These are phyloP conservation scores for Podila epigama DNA, from an alignment of 192 early-diverging fungal genomes.

Conservation along the genomic window DNA sequence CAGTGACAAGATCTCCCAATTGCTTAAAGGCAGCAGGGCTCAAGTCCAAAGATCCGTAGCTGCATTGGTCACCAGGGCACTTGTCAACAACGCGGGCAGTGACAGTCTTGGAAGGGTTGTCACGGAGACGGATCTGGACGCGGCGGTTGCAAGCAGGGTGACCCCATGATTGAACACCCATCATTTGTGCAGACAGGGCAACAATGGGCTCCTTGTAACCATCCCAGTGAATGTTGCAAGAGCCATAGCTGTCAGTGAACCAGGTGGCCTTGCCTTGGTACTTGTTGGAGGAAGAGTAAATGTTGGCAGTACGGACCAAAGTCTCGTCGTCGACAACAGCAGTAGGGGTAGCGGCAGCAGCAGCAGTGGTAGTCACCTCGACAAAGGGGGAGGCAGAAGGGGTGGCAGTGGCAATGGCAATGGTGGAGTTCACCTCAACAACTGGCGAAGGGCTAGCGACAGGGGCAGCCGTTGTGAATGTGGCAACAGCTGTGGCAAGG, in stretches of 20 bases:
- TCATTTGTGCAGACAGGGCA: conserved; percentile 50
- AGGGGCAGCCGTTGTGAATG: not conserved
- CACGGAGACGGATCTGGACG: conserved; percentile 24
- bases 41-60: conserved; percentile 36
- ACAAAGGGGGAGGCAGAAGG: not conserved
- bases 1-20: conserved; percentile 31
- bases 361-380: not conserved
- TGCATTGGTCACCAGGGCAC: conserved; percentile 53
- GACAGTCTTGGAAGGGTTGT: conserved; percentile 29
- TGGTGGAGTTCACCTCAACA: not conserved
- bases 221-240: conserved; percentile 45
- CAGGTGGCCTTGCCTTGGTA: not conserved
- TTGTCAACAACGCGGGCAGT: conserved; percentile 52
- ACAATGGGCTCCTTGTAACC: conserved; percentile 36
- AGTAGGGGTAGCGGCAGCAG: not conserved
- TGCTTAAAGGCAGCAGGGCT: conserved; percentile 44
- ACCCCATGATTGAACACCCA: conserved; percentile 40
- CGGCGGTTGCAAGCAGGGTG: conserved; percentile 44
- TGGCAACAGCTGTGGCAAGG: not conserved
- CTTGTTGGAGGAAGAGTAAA: not conserved
- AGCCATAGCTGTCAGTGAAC: conserved; percentile 29
- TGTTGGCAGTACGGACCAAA: not conserved
- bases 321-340: not conserved
- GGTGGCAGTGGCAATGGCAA: not conserved
- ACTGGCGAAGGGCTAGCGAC: not conserved